Evolutionary conservation across 306 rosid species (phyloP).

Genomic region (Vigna radiata): DNA sequence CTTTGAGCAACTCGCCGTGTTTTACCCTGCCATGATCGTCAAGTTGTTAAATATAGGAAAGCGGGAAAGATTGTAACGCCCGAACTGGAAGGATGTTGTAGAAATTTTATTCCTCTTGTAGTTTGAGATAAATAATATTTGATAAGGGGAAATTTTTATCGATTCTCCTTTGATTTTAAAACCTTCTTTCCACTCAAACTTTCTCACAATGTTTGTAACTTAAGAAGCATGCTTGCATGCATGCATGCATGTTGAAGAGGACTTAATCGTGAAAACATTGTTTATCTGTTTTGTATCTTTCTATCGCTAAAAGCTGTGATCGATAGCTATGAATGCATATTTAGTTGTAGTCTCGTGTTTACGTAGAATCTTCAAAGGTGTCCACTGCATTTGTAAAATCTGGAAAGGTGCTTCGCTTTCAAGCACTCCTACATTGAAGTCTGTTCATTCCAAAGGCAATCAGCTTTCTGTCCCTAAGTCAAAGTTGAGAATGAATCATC

Average conservation of each 20-base stretch:
- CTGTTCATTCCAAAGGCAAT: slow-evolving; percentile 46
- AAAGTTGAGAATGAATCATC: slow-evolving; percentile 23
- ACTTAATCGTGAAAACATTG: neutral
- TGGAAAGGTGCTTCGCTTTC: slow-evolving; percentile 46
- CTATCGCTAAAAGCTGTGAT: slow-evolving; percentile 3
- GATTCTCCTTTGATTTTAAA: slow-evolving; percentile 54
- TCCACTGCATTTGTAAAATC: slow-evolving; percentile 34
- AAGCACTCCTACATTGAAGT: slow-evolving; percentile 41
- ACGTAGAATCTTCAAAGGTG: slow-evolving; percentile 42
- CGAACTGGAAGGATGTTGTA: slow-evolving; percentile 53
- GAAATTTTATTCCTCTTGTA: slow-evolving; percentile 57
- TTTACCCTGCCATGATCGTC: slow-evolving; percentile 54
- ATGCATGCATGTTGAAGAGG: slow-evolving; percentile 9
- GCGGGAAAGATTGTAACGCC: slow-evolving; percentile 53
- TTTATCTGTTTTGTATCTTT: neutral
- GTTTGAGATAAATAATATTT: slow-evolving; percentile 61
- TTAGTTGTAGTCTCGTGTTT: slow-evolving; percentile 25
- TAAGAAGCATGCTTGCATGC: slow-evolving; percentile 17
- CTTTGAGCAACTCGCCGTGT: slow-evolving; percentile 51
- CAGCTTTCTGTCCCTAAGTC: slow-evolving; percentile 52
- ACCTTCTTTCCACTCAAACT: slow-evolving; percentile 24
- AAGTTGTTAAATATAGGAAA: slow-evolving; percentile 47
- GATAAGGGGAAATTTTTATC: slow-evolving; percentile 64
- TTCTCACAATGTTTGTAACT: slow-evolving; percentile 11
- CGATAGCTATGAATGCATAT: slow-evolving; percentile 16